phyloP scores from a whole-genome alignment of 2,329 filamentous ascomycete genomes.

The Orbilia blumenaviensis region DNA sequence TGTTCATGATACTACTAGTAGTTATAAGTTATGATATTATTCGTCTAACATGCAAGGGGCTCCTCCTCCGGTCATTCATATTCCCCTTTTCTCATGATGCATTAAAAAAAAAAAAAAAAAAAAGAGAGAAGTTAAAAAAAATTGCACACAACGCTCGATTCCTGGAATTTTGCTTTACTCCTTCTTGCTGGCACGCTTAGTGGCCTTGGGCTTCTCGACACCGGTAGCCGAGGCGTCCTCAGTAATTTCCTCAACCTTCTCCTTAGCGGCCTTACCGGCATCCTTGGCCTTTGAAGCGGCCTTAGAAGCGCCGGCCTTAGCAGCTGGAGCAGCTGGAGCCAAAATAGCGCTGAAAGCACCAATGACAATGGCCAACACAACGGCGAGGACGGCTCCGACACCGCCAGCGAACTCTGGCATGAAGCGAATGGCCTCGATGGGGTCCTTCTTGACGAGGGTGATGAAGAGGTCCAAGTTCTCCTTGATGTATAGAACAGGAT shows the following conservation, averaged over 20 bases:
- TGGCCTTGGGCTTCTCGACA: constrained; percentile 78
- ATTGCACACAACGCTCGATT: constrained; percentile 17
- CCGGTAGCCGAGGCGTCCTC: constrained; percentile 68
- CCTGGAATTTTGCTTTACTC: constrained; percentile 45
- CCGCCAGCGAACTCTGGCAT: constrained; percentile 90
- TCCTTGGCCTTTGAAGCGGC: constrained; percentile 76
- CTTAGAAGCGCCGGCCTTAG: constrained; percentile 68
- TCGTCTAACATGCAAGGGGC: constrained; percentile 21
- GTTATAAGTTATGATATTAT: constrained; percentile 37
- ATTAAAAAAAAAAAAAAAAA: constrained; percentile 23
- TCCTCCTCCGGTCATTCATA: neutral
- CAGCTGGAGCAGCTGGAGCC: constrained; percentile 68
- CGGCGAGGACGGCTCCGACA: constrained; percentile 75
- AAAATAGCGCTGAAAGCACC: constrained; percentile 72
- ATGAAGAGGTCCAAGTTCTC: constrained; percentile 95
- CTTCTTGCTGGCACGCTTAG: constrained; percentile 69
- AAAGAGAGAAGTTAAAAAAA: constrained; percentile 28
- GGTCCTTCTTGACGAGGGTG: constrained; percentile 81
- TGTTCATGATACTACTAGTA: neutral
- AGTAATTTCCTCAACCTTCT: constrained; percentile 73
- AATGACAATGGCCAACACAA: constrained; percentile 75
- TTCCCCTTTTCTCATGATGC: constrained; percentile 8
- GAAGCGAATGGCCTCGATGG: constrained; percentile 83
- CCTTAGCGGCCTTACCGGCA: constrained; percentile 64
- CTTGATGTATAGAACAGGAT: constrained; percentile 85